Evolutionary conservation across 208 protist genomes (phyloP), one percentile per base, ranked within the genome.

Genomic region (Crithidia expoeki): DNA sequence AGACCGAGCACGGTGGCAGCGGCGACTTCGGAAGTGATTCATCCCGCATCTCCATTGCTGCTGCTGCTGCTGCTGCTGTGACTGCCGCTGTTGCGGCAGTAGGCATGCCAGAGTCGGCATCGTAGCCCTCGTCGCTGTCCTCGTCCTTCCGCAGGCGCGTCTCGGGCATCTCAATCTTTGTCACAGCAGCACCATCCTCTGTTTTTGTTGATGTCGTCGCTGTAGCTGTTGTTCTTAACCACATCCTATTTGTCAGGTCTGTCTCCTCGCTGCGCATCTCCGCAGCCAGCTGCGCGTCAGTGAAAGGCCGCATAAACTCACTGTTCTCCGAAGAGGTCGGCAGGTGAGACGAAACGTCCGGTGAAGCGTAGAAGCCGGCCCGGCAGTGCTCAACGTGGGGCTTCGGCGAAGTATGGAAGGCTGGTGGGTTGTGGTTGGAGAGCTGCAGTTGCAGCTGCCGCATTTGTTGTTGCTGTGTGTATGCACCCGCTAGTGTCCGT

Each of bases 221-320:
- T 12, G 25, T 42, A 1, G 36, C 46, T 0, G 25, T 51, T 4
- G 50, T 1, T 2, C 34, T 7, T 28, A 42, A 2, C 52, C 58
- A 64, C 23, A 21, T 28, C 2, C 28, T 44, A 4, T 52, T 38
- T 2, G 25, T 6, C 42, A 36, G 19, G 6, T 64, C 58, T 6
- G 25, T 21, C 11, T 38, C 23, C 21, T 17, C 38, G 14, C 38
- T 49, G 36, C 19, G 14, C 58, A 57, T 21, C 19, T 58, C 21
- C 28, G 71, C 19, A 0, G 25, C 46, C 16, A 69, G 55, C 53
- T 70, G 62, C 4, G 62, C 63, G 34, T 59, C 71, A 21, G 33
- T 52, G 71, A 34, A 70, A 30, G 56, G 55, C 44, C 50, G 62
- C 17, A 64, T 46, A 28, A 65, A 76, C 46, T 16, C 34, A 30